A percentile compares a stretch with the other conserved stretches of the same genome.
Evolutionary conservation across 331 rosid genomes (phyloP).

Genomic region (Rosa hybrid): DNA sequence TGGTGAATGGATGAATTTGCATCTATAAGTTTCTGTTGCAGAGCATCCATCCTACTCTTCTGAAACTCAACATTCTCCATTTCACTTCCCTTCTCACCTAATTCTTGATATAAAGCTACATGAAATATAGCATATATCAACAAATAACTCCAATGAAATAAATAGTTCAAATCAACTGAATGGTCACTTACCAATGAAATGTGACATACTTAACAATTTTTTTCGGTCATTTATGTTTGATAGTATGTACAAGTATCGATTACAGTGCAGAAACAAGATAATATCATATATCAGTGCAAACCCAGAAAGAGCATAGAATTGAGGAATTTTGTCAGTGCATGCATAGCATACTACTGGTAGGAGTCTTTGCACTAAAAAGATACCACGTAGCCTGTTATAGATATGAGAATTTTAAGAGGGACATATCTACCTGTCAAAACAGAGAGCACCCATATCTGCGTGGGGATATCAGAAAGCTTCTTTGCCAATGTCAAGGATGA

Average conservation of each 20-base stretch:
- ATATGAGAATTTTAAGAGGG: conserved; percentile 15
- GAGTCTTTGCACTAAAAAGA: conserved; percentile 20
- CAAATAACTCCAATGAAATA: neutral
- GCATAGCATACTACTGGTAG: neutral
- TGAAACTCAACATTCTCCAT: conserved; percentile 89
- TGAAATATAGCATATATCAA: conserved; percentile 24
- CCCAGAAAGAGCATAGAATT: neutral
- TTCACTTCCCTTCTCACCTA: conserved; percentile 89
- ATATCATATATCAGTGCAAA: neutral
- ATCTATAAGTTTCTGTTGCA: conserved; percentile 76
- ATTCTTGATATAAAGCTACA: conserved; percentile 80
- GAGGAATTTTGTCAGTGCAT: conserved; percentile 8
- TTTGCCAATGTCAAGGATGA: conserved; percentile 95
- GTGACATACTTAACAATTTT: neutral
- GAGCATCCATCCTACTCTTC: conserved; percentile 59
- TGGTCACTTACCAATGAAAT: neutral
- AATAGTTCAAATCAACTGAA: neutral
- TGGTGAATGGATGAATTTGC: conserved; percentile 86
- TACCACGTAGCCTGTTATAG: neutral
- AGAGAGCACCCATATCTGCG: conserved; percentile 96
- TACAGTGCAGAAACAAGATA: conserved; percentile 8
- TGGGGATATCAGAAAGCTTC: conserved; percentile 90
- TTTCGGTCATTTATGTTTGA: neutral
- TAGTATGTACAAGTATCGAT: neutral
- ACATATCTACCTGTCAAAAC: conserved; percentile 69